A percentile compares a stretch with the other conserved stretches of the same genome.
Conservation (phyloP, 1,284 basidiomycete genomes). For the Neotropicomus parvogracilis region DNA sequence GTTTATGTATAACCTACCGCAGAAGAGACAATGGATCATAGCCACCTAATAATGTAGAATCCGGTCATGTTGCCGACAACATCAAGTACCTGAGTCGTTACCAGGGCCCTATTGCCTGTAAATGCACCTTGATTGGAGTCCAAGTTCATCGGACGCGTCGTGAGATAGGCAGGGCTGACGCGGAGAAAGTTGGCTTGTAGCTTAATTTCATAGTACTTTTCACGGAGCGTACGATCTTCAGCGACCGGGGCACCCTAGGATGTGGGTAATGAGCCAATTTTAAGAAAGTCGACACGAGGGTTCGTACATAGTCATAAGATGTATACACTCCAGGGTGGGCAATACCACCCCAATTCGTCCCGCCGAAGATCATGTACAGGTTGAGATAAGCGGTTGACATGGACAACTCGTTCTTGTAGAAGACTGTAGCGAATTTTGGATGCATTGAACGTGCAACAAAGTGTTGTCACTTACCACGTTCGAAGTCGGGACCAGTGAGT, state of each 20-base stretch:
- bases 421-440: constrained; percentile 34
- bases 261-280: neutral
- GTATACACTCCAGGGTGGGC: constrained; percentile 46
- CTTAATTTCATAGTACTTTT: constrained; percentile 51
- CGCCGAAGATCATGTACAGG: constrained; percentile 50
- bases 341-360: constrained; percentile 51
- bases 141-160: constrained; percentile 42
- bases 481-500: constrained; percentile 25
- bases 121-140: constrained; percentile 40
- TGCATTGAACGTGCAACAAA: neutral
- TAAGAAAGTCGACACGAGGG: neutral
- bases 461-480: constrained; percentile 19
- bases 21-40: neutral
- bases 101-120: constrained; percentile 42
- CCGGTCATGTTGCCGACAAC: constrained; percentile 43
- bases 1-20: neutral
- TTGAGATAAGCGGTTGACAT: constrained; percentile 46
- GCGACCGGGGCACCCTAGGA: constrained; percentile 45
- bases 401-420: constrained; percentile 48
- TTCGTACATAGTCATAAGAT: constrained; percentile 46
- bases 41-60: constrained; percentile 46
- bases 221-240: constrained; percentile 46
- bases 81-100: constrained; percentile 46
- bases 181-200: constrained; percentile 46
- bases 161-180: constrained; percentile 46